Evolutionary conservation across 2,329 filamentous ascomycete species (phyloP).

Genomic region (Beauveria australis): DNA sequence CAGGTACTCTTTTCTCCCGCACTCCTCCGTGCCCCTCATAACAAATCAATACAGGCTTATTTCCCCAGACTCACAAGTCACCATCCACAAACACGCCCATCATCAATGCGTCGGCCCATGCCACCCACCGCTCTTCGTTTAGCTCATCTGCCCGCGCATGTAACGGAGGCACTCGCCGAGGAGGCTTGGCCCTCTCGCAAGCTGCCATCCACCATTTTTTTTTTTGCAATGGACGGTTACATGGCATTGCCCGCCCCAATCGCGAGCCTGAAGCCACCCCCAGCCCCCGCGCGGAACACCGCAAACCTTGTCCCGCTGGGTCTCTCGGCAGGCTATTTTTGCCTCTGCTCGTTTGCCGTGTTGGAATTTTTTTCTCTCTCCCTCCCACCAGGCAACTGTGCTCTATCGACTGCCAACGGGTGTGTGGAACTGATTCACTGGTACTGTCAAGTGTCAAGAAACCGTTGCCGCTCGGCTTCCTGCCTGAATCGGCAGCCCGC

Average conservation of each 20-base stretch:
- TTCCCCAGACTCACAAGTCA: not conserved
- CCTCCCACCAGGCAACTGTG: not conserved
- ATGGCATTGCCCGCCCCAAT: not conserved
- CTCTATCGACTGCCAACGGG: too few relatives aligned
- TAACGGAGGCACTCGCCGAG: not conserved
- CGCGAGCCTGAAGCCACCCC: not conserved
- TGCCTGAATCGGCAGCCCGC: not conserved
- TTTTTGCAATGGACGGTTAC: slow-evolving; percentile 1
- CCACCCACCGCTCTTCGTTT: not conserved
- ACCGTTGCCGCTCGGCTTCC: not conserved
- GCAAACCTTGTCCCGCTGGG: not conserved
- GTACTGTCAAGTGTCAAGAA: not conserved
- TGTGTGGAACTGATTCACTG: not conserved
- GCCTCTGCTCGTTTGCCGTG: not conserved
- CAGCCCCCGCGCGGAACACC: not conserved
- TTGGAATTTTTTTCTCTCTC: not conserved
- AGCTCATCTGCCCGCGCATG: not conserved
- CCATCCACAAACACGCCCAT: not conserved
- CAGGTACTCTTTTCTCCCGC: not conserved
- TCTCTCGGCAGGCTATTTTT: not conserved
- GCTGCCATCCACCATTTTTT: not conserved
- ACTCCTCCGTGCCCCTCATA: not conserved
- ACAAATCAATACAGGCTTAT: too few relatives aligned
- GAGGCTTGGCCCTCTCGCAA: not conserved
- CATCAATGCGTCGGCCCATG: not conserved